Base-by-base conservation (phyloP, 768 basidiomycete species). In the Termitomyces sp. region DNA sequence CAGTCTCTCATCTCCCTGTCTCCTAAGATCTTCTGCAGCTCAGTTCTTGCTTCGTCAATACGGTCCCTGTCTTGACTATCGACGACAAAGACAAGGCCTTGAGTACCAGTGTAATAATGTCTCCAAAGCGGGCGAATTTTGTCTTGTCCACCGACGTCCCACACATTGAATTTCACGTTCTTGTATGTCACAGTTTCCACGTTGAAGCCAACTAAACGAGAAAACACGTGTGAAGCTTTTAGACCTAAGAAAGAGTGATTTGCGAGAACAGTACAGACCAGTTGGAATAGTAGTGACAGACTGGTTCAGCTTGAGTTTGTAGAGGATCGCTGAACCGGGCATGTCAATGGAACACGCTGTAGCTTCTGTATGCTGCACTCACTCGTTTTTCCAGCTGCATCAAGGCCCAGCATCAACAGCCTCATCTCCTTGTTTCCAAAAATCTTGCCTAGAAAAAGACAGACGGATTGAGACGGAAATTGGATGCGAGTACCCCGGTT, bases 401-500 rank as follows among this genome's bases (percentile, higher is more conserved):
- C 96, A 65, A 98, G 81, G 42, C 96, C 96, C 66, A 98, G 78
- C 96, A 98, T 98, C 71, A 97, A 77, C 68, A 96, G 77, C 67
- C 95, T 79, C 96, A 98, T 98, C 82, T 98, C 96, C 83, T 95
- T 96, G 83, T 95, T 98, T 61, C 95, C 95, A 73, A 98, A 98
- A 65, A 98, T 78, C 78, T 90, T 92, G 70, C 85, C 94, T 96
- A 56, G 51, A 49, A n/a, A 54, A 45, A 50, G 42, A 54, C 37
- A 37, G 29, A 29, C 41, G 52, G 34, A 49, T 54, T 44, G 38
- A 43, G 43, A 59, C 42, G 54, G 56, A 56, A 61, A 40, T 38
- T 6, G 50, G 57, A 59, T 32, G 21, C 19, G 12, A 47, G 57
- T 54, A 52, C 56, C 56, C 27, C 29, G 12, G 59, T 44, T 38